A percentile compares a stretch with the other conserved stretches of the same genome.
Conservation (phyloP, 2,329 filamentous ascomycete genomes). For the Penicillium janthinellum region DNA sequence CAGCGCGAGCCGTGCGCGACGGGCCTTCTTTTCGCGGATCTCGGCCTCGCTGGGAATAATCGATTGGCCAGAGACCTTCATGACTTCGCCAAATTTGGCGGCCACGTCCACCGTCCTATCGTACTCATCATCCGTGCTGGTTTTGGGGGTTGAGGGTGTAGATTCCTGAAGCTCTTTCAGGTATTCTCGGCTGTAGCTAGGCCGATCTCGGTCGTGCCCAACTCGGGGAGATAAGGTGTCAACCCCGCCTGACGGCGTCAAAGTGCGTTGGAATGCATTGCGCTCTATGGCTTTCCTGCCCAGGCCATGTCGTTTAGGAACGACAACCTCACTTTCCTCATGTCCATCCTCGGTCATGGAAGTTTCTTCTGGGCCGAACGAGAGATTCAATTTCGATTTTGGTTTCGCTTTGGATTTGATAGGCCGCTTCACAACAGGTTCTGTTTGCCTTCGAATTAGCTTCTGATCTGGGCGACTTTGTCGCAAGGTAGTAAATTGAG, state of each 20-base stretch:
- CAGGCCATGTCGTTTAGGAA: constrained; percentile 61
- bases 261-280: constrained; percentile 63
- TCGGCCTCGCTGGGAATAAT: constrained; percentile 78
- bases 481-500: neutral
- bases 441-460: constrained; percentile 17
- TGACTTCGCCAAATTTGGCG: constrained; percentile 50
- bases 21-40: constrained; percentile 87
- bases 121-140: constrained; percentile 40
- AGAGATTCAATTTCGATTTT: constrained; percentile 73
- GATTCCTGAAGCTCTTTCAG: constrained; percentile 82
- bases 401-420: constrained; percentile 59
- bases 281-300: constrained; percentile 67
- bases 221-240: constrained; percentile 61
- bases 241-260: constrained; percentile 48
- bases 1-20: constrained; percentile 76
- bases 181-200: constrained; percentile 83
- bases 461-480: neutral
- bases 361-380: constrained; percentile 68
- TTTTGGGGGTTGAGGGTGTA: constrained; percentile 78
- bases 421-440: constrained; percentile 59
- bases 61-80: constrained; percentile 35
- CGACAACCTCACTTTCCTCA: constrained; percentile 56
- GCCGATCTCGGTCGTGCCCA: constrained; percentile 67
- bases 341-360: constrained; percentile 58
- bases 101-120: constrained; percentile 58